phyloP scores from a whole-genome alignment of 176 grass and related monocot species.

The Avena eriantha region DNA sequence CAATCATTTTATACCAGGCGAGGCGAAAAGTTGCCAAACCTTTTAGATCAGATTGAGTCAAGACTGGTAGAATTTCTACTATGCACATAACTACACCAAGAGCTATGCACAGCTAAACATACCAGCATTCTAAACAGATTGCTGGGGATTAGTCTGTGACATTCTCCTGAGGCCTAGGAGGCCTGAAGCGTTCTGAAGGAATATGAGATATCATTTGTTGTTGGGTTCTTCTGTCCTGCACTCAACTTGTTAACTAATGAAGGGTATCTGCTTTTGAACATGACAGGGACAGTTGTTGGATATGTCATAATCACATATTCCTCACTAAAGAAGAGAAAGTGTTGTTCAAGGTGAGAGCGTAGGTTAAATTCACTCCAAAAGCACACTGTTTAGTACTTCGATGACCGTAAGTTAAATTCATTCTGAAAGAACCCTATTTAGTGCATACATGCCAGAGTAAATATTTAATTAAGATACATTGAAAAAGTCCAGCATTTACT shows the following conservation, averaged over 20 bases:
- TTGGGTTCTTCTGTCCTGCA: constrained; percentile 10
- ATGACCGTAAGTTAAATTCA: constrained; percentile 25
- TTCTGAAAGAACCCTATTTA: constrained; percentile 35
- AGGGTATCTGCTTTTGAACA: constrained; percentile 38
- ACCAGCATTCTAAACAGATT: constrained; percentile 8
- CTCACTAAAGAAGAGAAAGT: constrained; percentile 23
- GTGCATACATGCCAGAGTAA: constrained; percentile 29
- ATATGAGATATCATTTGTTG: constrained; percentile 22
- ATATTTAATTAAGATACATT: constrained; percentile 51
- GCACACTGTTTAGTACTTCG: constrained; percentile 10
- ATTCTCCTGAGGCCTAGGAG: constrained; percentile 28
- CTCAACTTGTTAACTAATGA: constrained; percentile 45
- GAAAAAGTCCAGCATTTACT: constrained; percentile 38
- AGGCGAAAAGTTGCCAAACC: background rate
- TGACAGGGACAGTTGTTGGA: constrained; percentile 20
- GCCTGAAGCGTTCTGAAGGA: constrained; percentile 6
- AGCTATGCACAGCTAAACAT: constrained; percentile 19
- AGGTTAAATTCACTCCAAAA: constrained; percentile 24
- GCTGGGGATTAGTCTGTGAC: constrained; percentile 5
- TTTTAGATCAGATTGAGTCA: constrained; percentile 27
- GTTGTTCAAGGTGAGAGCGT: constrained; percentile 20
- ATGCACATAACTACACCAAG: constrained; percentile 1
- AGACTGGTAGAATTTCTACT: constrained; percentile 14
- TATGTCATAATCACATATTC: constrained; percentile 17
- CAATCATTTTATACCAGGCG: constrained; percentile 2